Conservation (phyloP, 768 basidiomycete species). For the Tulasnella sp. region DNA sequence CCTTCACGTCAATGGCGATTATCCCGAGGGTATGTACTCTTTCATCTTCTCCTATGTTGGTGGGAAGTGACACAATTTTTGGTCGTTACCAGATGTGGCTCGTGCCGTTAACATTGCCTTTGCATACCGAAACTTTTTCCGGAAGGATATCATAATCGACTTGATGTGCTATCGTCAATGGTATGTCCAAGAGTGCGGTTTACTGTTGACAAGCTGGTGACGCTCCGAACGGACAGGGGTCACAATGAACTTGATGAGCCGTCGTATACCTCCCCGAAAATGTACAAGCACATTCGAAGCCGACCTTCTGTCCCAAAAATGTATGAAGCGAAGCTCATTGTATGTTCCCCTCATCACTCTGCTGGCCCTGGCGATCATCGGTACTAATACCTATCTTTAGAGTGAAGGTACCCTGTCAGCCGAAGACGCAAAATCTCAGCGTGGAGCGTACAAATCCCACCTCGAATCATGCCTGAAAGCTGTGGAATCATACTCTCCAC, state of each 20-base stretch:
- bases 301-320: slow-evolving; percentile 72
- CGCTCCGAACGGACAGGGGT: slow-evolving; percentile 47
- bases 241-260: slow-evolving; percentile 90
- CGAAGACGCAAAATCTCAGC: slow-evolving; percentile 48
- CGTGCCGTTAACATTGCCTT: slow-evolving; percentile 85
- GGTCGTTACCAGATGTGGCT: slow-evolving; percentile 58
- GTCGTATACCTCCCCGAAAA: slow-evolving; percentile 79
- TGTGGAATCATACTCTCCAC: slow-evolving; percentile 47
- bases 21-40: slow-evolving; percentile 63
- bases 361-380: neutral
- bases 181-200: slow-evolving; percentile 38
- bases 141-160: slow-evolving; percentile 88
- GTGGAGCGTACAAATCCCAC: slow-evolving; percentile 54
- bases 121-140: slow-evolving; percentile 78
- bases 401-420: slow-evolving; percentile 51
- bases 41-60: neutral
- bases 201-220: neutral
- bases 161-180: slow-evolving; percentile 83
- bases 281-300: slow-evolving; percentile 83
- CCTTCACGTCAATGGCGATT: slow-evolving; percentile 86
- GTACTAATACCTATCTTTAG: slow-evolving; percentile 33
- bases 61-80: neutral
- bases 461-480: slow-evolving; percentile 60
- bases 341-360: slow-evolving; percentile 39
- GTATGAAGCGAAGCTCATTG: slow-evolving; percentile 75